phyloP scores from a whole-genome alignment of 768 basidiomycete genomes.

The Trametes cubensis region DNA sequence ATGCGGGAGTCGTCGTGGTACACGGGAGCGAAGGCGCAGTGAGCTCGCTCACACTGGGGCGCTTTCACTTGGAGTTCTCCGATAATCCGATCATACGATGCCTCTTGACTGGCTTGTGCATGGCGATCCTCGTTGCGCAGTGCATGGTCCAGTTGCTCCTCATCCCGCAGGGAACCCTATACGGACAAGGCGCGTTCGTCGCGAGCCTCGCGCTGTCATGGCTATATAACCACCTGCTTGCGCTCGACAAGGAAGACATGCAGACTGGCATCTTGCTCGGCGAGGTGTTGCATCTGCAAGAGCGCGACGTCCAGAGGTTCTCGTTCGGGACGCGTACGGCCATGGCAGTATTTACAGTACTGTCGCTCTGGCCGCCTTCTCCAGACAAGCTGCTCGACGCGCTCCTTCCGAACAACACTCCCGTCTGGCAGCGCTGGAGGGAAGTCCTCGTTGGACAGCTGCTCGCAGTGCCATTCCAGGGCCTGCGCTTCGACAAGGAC shows the following conservation, averaged over 20 bases:
- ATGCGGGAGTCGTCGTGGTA: constrained; percentile 8
- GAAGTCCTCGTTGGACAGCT: neutral
- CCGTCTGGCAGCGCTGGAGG: constrained; percentile 19
- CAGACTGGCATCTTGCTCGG: constrained; percentile 18
- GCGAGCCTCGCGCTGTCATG: constrained; percentile 19
- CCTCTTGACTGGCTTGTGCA: constrained; percentile 12
- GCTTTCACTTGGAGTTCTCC: neutral
- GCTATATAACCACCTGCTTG: constrained; percentile 22
- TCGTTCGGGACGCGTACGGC: constrained; percentile 14
- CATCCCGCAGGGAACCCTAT: constrained; percentile 22
- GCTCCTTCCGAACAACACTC: constrained; percentile 19
- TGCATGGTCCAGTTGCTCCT: constrained; percentile 20
- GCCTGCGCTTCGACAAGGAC: neutral
- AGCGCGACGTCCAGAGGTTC: constrained; percentile 1
- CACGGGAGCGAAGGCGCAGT: constrained; percentile 20
- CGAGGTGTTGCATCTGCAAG: neutral
- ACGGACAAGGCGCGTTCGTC: constrained; percentile 23
- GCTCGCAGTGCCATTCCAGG: neutral
- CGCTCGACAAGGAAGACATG: constrained; percentile 22
- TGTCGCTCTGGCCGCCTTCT: neutral
- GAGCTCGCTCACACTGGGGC: constrained; percentile 19
- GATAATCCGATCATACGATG: neutral
- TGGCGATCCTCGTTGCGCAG: constrained; percentile 13
- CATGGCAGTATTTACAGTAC: constrained; percentile 13
- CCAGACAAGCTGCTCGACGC: constrained; percentile 17